A percentile compares a stretch with the other conserved stretches of the same genome.
These are phyloP conservation scores for Calonectria henricotiae DNA, from an alignment of 2,329 filamentous ascomycete species.

Conservation along the genomic window DNA sequence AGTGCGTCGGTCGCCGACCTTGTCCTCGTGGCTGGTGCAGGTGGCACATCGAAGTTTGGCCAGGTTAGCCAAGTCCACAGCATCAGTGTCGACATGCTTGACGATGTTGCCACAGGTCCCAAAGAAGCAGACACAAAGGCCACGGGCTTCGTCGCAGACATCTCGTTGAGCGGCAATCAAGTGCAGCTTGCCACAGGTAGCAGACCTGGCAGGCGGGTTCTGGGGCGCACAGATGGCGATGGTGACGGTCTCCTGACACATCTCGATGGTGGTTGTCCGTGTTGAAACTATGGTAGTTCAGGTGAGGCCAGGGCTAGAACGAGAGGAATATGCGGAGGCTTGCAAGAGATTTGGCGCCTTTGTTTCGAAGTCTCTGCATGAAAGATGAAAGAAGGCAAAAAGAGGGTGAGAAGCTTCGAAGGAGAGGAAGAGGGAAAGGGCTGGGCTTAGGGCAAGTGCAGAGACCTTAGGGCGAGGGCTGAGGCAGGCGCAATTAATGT, in stretches of 20 bases:
- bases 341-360: not conserved
- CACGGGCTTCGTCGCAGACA: slow-evolving; percentile 40
- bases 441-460: not conserved
- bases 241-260: slow-evolving; percentile 48
- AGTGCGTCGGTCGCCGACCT: not conserved
- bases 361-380: too few relatives aligned
- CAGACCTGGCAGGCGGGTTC: slow-evolving; percentile 3
- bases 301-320: not conserved
- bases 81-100: not conserved
- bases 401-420: not conserved
- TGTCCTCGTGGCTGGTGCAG: not conserved
- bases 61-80: slow-evolving; percentile 34
- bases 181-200: slow-evolving; percentile 50
- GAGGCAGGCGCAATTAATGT: not conserved
- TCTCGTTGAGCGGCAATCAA: slow-evolving; percentile 40
- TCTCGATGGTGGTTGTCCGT: slow-evolving; percentile 19
- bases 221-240: slow-evolving; percentile 48
- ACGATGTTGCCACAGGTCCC: slow-evolving; percentile 48
- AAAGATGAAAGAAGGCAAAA: not conserved
- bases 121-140: slow-evolving; percentile 47
- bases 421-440: not conserved
- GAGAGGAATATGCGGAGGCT: not conserved
- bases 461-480: not conserved
- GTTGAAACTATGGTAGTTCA: not conserved
- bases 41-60: slow-evolving; percentile 6